A percentile compares a stretch with the other conserved stretches of the same genome.
Evolutionary conservation across 2,329 filamentous ascomycete genomes (phyloP).

Genomic region (Gyromitra esculenta): DNA sequence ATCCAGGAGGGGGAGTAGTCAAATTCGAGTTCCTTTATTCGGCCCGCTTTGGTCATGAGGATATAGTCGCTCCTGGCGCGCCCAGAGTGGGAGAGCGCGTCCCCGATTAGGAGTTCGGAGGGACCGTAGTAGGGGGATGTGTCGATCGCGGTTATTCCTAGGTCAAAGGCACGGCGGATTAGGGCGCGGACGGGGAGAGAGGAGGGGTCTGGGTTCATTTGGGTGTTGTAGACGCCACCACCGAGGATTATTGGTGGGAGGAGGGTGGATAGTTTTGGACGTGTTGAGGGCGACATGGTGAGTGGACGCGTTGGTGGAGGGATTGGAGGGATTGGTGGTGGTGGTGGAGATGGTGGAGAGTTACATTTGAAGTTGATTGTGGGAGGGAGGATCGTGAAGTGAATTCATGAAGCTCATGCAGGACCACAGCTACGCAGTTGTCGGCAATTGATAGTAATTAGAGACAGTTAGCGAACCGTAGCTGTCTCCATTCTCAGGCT

Average conservation of each 20-base stretch:
- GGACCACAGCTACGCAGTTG: too few species aligned
- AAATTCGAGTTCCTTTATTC: constrained; percentile 62
- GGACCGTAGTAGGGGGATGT: constrained; percentile 92
- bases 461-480: not conserved
- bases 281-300: constrained; percentile 51
- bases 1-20: constrained; percentile 59
- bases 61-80: constrained; percentile 58
- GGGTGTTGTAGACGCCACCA: constrained; percentile 84
- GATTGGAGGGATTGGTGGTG: not conserved
- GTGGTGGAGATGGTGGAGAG: not conserved
- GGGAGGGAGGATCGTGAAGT: not conserved
- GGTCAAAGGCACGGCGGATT: constrained; percentile 74
- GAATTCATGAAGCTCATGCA: not conserved
- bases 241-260: constrained; percentile 85
- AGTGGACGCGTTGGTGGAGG: not conserved
- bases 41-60: constrained; percentile 61
- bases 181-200: constrained; percentile 75
- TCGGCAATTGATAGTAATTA: not conserved
- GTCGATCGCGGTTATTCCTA: constrained; percentile 80
- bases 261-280: constrained; percentile 70
- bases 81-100: constrained; percentile 62
- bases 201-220: constrained; percentile 78
- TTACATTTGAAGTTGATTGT: not conserved
- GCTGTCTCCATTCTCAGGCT: not conserved
- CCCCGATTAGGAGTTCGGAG: constrained; percentile 78